Base-by-base conservation (phyloP, 176 grass and related monocot species). In the Eragrostis nindensis region DNA sequence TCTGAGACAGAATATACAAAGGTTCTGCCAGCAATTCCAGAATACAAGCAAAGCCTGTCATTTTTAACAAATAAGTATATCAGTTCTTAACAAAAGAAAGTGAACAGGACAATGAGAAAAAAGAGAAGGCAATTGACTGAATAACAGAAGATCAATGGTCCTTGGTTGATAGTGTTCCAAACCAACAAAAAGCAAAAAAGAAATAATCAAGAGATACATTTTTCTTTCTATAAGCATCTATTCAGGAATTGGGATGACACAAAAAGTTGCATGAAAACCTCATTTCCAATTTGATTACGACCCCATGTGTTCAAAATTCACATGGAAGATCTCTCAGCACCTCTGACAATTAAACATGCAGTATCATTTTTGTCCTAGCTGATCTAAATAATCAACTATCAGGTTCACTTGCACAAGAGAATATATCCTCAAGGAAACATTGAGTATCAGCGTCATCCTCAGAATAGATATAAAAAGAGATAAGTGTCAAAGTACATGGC, bases 11-110 rank as follows among this genome's bases (percentile, higher is more conserved):
- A 86, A 98, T 93, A 85, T 98, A 95, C 48, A 98, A 76, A 61
- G 95, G 95, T 77, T 98, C 95, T 14, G 92, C 90, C 84, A 98
- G 59, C 83, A 98, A 90, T 80, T 98, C 95, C 83, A 98, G 71
- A 55, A 98, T 78, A 88, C 95, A 98, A 67, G 95, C 95, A 86
- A 95, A 89, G 81, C 90, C 95, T 98, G 92, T 11, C 83, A 94
- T 84, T 82, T 82, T 74, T 41, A 74, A 19, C 36, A 65, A 70
- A 64, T 71, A 76, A 48, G 73, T 78, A 65, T 40, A 52, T 81
- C 54, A 81, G 64, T 57, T 62, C 36, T 70, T 65, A 76, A 75
- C 39, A 74, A 15, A 87, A 32, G 47, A 36, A 49, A 71, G 56
- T 55, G 54, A 2, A 68, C 45, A 71, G 21, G 9, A 61, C 2